Evolutionary conservation across 306 rosid genomes (phyloP).

Genomic region (Luffa acutangula): DNA sequence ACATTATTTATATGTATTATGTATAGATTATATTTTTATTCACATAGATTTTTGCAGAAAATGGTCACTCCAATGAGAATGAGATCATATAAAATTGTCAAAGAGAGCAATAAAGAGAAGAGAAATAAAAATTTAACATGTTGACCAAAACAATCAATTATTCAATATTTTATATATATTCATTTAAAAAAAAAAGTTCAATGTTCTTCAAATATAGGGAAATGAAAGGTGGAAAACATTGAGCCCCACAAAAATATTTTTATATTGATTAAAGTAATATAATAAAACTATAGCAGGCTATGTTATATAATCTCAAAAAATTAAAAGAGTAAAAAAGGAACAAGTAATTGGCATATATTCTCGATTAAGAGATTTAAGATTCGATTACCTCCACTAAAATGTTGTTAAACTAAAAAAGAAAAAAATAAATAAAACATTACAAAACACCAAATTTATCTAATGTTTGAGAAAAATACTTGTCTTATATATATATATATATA

Average conservation of each 20-base stretch:
- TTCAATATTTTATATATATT: not conserved
- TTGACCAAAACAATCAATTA: not conserved
- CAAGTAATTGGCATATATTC: too few species aligned
- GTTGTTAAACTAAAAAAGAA: too few species aligned
- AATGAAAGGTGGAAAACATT: not conserved
- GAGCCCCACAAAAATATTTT: not conserved
- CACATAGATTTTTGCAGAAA: too few species aligned
- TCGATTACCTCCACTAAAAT: too few species aligned
- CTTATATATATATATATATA: not conserved
- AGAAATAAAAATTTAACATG: not conserved
- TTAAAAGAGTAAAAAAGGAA: not conserved
- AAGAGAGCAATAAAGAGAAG: not conserved
- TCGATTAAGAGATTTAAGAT: too few species aligned
- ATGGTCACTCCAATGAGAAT: too few species aligned
- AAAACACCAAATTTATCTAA: not conserved
- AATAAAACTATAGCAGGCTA: not conserved
- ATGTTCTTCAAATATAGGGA: not conserved
- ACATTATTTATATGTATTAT: too few species aligned
- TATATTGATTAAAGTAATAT: not conserved
- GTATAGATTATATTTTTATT: too few species aligned
- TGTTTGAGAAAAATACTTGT: not conserved
- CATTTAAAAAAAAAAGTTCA: not conserved
- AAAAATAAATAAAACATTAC: too few species aligned
- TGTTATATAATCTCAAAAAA: not conserved
- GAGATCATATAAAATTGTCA: too few species aligned